Evolutionary conservation across 1,284 basidiomycete genomes (phyloP), one percentile per base, ranked within the genome.

Genomic region (Papiliotrema fonsecae): DNA sequence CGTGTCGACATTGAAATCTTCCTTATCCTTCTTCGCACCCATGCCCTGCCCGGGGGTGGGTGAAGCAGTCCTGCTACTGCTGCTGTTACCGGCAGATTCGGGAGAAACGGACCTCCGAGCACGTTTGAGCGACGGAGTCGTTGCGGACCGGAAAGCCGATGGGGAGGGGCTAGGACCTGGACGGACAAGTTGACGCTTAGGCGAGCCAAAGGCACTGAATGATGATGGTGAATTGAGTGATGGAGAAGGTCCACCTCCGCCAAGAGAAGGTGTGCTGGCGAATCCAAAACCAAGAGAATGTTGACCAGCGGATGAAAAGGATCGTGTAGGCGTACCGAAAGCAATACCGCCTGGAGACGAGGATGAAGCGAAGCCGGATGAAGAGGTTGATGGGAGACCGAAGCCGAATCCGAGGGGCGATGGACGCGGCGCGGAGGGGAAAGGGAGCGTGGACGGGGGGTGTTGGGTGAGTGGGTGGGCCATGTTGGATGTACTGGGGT

Each of bases 381-480:
- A 32, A 13, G 45, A 32, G 2, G 58, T 32, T 14, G 55, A 51
- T 10, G 58, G 41, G 21, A 56, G 58, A 30, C 64, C 67, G 41
- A 71, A 71, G 6, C 64, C 65, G 40, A 69, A 71, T 14, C 58
- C 55, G 3, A 72, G 57, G 14, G 66, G 62, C 11, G 65, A 66
- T 24, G 64, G 61, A 3, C 62, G 58, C 10, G 65, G 57, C 26
- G 66, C 67, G 21, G 64, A 64, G 30, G 60, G 51, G 42, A 72
- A 72, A 16, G 59, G 52, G 25, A 70, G 54, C 34, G 67, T 57
- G 42, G 64, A 64, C 28, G 65, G 59, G 1, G 69, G 67, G 39
- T 69, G 67, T 55, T 70, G 67, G 26, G 67, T 67, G 48, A 69
- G 58, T 11, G 69, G 67, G 45, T 69, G 65, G 21, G 69, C 67